Evolutionary conservation across 2,329 filamentous ascomycete genomes (phyloP), one percentile per base, ranked within the genome.

Genomic region (Pleochaeta shiraiana): DNA sequence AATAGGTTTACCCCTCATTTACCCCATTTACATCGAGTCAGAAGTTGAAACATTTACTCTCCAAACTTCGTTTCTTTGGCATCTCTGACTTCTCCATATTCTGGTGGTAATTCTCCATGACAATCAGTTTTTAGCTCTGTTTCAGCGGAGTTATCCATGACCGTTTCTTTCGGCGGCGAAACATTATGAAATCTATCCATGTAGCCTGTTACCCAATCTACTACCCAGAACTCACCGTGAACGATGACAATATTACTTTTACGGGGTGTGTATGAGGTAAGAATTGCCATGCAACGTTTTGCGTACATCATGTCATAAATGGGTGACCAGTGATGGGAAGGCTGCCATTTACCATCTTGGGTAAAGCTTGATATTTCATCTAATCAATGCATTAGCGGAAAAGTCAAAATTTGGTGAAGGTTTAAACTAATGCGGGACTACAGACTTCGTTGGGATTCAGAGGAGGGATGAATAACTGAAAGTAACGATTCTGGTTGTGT

Each of bases 301-400:
- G 81, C 81, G 66, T 83, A 83, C 31, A 82, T 74, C 72, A 82
- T 76, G 68, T 83, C 81, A 72, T 83, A 81, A 37, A 77, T 77
- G 55, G 74, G 73, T 5, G 79, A 79, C 81, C 81, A 83, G 63
- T 75, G 73, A 68, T 82, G 79, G 65, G 77, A 74, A 1, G 81
- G 81, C 60, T 76, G 74, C 81, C 81, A 83, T 70, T 83, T 83
- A 75, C 81, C 72, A 1, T 70, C 68, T 3, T 66, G 62, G n/a
- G 66, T 68, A 28, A 71, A 65, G 31, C 67, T 69, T n/a, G 71
- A 68, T 24, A 70, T 69, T 4, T 67, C 26, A 1, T 31, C 55
- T 34, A 16, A 31, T 24, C 26, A n/a, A n/a, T n/a, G n/a, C n/a
- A n/a, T n/a, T n/a, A n/a, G n/a, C n/a, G n/a, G n/a, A n/a, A n/a